Evolutionary conservation across 352 stramenopile species (phyloP).

Genomic region (Phytophthora ramorum): DNA sequence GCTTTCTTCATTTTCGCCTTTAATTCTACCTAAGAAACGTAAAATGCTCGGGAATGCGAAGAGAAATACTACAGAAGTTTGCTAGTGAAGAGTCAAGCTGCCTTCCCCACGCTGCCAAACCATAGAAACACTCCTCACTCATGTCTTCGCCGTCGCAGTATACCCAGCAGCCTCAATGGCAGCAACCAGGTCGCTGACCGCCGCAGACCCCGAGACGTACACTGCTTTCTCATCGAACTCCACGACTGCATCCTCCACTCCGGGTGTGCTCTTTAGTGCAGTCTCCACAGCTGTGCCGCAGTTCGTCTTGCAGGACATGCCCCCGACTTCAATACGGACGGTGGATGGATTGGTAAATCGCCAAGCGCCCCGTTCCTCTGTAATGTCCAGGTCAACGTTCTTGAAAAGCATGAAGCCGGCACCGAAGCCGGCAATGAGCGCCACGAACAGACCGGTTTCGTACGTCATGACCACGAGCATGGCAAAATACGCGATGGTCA

Average conservation of each 20-base stretch:
- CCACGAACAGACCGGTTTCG: conserved; percentile 68
- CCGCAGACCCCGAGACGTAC: conserved; percentile 61
- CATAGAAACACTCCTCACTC: background rate
- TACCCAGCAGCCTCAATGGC: conserved; percentile 67
- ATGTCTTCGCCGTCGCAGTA: conserved; percentile 38
- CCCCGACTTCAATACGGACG: conserved; percentile 72
- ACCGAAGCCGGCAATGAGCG: conserved; percentile 63
- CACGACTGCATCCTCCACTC: conserved; percentile 72
- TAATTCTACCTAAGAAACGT: conserved; percentile 36
- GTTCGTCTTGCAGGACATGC: conserved; percentile 95
- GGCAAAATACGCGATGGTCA: conserved; percentile 72
- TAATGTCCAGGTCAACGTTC: conserved; percentile 57
- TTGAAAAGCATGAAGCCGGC: conserved; percentile 68
- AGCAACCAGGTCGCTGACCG: conserved; percentile 49
- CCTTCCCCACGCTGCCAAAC: too few species aligned
- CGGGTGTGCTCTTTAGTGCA: conserved; percentile 55
- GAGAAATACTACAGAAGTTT: conserved; percentile 5
- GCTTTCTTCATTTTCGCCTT: conserved; percentile 25
- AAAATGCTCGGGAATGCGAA: conserved; percentile 26
- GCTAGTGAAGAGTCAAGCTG: conserved; percentile 6
- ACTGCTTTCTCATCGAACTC: conserved; percentile 65
- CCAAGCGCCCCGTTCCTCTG: conserved; percentile 59
- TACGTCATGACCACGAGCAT: conserved; percentile 85
- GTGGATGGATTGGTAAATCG: conserved; percentile 61
- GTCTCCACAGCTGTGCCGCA: conserved; percentile 90